Evolutionary conservation across 352 stramenopile species (phyloP), one percentile per base, ranked within the genome.

Genomic region (Globisporangium spinosum): DNA sequence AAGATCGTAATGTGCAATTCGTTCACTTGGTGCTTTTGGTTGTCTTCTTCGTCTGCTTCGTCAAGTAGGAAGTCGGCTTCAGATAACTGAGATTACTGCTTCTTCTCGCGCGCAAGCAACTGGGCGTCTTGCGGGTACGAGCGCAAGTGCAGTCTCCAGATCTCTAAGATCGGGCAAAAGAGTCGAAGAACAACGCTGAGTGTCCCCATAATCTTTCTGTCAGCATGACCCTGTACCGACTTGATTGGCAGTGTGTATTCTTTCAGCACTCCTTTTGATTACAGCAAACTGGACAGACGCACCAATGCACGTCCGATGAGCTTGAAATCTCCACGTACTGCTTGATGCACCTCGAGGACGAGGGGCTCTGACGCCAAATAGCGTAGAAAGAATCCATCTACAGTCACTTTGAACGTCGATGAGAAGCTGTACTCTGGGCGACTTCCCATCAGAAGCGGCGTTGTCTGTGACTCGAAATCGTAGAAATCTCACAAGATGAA

Each of bases 401-500:
- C 88, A 0, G 85, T 95, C 56, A 98, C 86, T 69, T 96, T 97
- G 72, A 96, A 98, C 0, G 83, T 97, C 13, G 89, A 83, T 8
- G 92, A 91, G 62, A 98, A 95, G 70, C 98, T 96, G 76, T 97
- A 98, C 20, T 86, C 77, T 2, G 93, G 94, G 20, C 78, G 76
- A 43, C 65, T 83, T 27, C 94, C 94, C 12, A 90, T 78, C 13
- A 98, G 60, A 35, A 98, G 73, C 27, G 93, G 78, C 43, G 93
- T 98, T 53, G 91, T 87, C 74, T 98, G 92, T 0, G 90, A 97
- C 71, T 98, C 93, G 65, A 97, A 98, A 69, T 98, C 91, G 69
- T 96, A 98, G 65, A 98, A 98, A 64, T 98, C 94, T 35, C 95
- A 91, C 20, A 98, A 67, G 7, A 97, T 78, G 68, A 98, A 98